Percentiles rank a stretch among this genome's conserved stretches.
These are phyloP conservation scores for Fusarium albidum DNA, from an alignment of 2,329 filamentous ascomycete species.

Conservation along the genomic window DNA sequence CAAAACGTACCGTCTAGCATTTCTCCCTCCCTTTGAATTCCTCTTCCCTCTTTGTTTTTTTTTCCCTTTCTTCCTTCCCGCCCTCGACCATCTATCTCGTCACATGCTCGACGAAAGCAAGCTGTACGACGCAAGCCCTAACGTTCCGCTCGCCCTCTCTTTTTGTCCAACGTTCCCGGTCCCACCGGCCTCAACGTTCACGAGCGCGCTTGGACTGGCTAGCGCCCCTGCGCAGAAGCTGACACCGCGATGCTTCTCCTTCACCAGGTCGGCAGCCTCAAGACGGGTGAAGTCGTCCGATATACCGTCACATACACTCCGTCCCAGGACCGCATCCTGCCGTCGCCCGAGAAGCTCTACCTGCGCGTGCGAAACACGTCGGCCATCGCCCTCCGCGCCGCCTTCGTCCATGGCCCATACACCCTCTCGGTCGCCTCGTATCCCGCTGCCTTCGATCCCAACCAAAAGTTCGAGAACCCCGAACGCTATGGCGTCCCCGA, in stretches of 20 bases:
- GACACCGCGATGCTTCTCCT: constrained; percentile 77
- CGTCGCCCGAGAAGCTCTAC: constrained; percentile 80
- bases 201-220: constrained; percentile 11
- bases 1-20: constrained; percentile 28
- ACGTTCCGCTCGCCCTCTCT: constrained; percentile 2
- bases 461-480: constrained; percentile 76
- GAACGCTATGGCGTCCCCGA: constrained; percentile 81
- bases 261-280: constrained; percentile 90
- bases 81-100: no score
- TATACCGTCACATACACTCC: constrained; percentile 94
- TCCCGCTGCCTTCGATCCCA: constrained; percentile 83
- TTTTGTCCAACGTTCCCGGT: constrained; percentile 2
- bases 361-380: constrained; percentile 93
- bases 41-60: constrained; percentile 12
- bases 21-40: constrained; percentile 9
- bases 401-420: constrained; percentile 96
- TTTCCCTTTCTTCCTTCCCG: constrained; percentile 11
- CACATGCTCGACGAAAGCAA: constrained; percentile 17
- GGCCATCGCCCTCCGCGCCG: constrained; percentile 87
- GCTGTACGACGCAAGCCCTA: background rate
- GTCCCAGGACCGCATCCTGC: constrained; percentile 86
- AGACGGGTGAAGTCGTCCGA: constrained; percentile 92
- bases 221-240: constrained; percentile 16
- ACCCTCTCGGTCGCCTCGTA: constrained; percentile 88
- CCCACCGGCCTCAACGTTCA: background rate